Evolutionary conservation across 495 filamentous ascomycete genomes (phyloP).

Genomic region (Aspergillus taichungensis): DNA sequence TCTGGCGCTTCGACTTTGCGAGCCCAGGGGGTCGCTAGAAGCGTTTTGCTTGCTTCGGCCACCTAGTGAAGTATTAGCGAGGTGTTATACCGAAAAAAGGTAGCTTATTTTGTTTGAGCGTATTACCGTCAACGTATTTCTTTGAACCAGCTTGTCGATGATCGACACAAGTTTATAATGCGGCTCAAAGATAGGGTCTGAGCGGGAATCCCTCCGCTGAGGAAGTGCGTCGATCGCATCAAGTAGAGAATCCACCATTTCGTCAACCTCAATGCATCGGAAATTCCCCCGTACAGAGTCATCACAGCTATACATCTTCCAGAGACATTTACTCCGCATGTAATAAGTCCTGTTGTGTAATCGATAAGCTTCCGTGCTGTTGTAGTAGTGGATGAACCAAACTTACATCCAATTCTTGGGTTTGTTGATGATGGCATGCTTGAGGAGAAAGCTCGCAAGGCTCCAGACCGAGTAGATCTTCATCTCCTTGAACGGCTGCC

Average conservation of each 20-base stretch:
- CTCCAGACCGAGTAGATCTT: slow-evolving; percentile 73
- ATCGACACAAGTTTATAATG: slow-evolving; percentile 92
- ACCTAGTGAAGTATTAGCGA: slow-evolving; percentile 23
- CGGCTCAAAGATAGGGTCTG: slow-evolving; percentile 85
- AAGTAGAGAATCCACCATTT: slow-evolving; percentile 60
- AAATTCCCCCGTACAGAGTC: slow-evolving; percentile 39
- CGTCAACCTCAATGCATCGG: slow-evolving; percentile 42
- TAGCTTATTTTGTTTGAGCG: not conserved
- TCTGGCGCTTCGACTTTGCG: slow-evolving; percentile 39
- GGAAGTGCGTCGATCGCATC: slow-evolving; percentile 72
- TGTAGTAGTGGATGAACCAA: not conserved
- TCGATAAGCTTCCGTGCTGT: slow-evolving; percentile 4
- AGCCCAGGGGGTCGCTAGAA: slow-evolving; percentile 49
- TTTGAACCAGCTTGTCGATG: slow-evolving; percentile 67
- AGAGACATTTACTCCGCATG: slow-evolving; percentile 87
- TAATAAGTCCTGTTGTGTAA: slow-evolving; percentile 56
- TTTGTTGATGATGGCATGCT: slow-evolving; percentile 60
- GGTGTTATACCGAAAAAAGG: not conserved
- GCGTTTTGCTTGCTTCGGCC: slow-evolving; percentile 41
- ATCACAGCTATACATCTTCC: slow-evolving; percentile 77
- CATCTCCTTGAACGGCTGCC: slow-evolving; percentile 63
- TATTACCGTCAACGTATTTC: slow-evolving; percentile 22
- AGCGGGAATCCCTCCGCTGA: slow-evolving; percentile 63
- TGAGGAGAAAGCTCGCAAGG: slow-evolving; percentile 73
- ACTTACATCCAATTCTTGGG: slow-evolving; percentile 80